Evolutionary conservation across 2,329 filamentous ascomycete species (phyloP).

Genomic region (Karstenula rhodostoma): DNA sequence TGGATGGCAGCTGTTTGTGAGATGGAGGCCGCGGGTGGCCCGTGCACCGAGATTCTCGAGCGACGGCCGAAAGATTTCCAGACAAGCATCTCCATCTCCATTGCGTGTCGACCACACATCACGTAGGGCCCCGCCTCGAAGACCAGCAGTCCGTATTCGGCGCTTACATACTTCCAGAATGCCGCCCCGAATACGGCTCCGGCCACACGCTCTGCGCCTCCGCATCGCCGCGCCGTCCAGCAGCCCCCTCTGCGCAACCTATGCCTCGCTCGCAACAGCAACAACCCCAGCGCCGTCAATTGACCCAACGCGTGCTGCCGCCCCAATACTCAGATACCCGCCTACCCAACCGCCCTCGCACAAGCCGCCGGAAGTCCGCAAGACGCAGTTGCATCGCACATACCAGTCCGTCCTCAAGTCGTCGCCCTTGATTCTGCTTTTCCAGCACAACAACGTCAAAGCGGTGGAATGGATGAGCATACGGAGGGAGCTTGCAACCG

Average conservation of each 20-base stretch:
- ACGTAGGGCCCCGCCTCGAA: conserved; percentile 29
- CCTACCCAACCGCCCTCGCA: conserved; percentile 85
- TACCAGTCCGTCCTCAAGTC: conserved; percentile 90
- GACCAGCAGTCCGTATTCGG: not conserved
- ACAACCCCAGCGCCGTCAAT: conserved; percentile 62
- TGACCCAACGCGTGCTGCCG: conserved; percentile 55
- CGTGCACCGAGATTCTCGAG: conserved; percentile 31
- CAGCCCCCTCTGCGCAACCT: conserved; percentile 49
- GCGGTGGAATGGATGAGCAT: conserved; percentile 78
- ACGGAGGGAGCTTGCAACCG: conserved; percentile 71
- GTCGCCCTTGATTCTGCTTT: conserved; percentile 83
- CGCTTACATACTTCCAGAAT: conserved; percentile 32
- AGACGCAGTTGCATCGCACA: conserved; percentile 85
- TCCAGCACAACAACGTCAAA: conserved; percentile 80
- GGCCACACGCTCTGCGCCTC: conserved; percentile 40
- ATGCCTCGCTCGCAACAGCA: conserved; percentile 61
- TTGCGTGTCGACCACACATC: conserved; percentile 35
- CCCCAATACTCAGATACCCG: conserved; percentile 61
- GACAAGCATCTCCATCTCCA: conserved; percentile 29
- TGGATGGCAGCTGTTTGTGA: conserved; percentile 18
- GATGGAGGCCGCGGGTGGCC: conserved; percentile 29
- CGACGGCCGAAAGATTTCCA: conserved; percentile 39
- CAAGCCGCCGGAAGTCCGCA: conserved; percentile 84
- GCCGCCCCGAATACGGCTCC: conserved; percentile 50
- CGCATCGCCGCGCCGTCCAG: conserved; percentile 28